Evolutionary conservation across 176 grass and related monocot species (phyloP).

Genomic region (Eleusine indica): DNA sequence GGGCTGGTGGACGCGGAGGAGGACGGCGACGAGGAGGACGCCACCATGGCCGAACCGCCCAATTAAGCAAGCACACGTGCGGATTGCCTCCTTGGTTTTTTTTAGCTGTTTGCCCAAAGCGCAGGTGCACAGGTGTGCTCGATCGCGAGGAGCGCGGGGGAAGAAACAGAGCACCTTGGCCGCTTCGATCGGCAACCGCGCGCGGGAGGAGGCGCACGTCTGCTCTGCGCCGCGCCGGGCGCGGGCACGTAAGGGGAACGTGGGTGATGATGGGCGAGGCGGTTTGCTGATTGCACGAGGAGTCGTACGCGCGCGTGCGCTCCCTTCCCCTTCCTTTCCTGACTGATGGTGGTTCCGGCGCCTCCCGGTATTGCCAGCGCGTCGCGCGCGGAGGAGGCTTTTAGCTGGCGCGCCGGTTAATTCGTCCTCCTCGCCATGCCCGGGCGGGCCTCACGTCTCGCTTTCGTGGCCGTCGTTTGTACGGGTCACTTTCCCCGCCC

Average conservation of each 20-base stretch:
- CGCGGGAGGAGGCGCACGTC: constrained; percentile 1
- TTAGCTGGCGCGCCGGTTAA: not conserved
- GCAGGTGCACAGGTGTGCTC: not conserved
- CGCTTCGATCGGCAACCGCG: constrained; percentile 26
- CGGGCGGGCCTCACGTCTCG: not conserved
- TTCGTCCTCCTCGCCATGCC: not conserved
- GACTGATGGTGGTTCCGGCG: not conserved
- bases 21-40: not conserved
- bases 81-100: not conserved
- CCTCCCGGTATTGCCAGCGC: not conserved
- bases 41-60: constrained; percentile 25
- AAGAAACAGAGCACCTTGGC: not conserved
- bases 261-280: not conserved
- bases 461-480: constrained; percentile 20
- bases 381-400: not conserved
- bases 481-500: not conserved
- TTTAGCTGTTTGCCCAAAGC: not conserved
- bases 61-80: not conserved
- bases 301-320: not conserved
- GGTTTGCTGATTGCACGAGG: constrained; percentile 16
- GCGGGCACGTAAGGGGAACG: constrained; percentile 12
- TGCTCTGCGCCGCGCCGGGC: not conserved
- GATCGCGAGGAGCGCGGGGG: constrained; percentile 17
- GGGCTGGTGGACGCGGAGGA: constrained; percentile 17
- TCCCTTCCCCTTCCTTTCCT: not conserved